Percentiles rank a stretch among this genome's conserved stretches.
These are phyloP conservation scores for Benincasa hispida DNA, from an alignment of 306 rosid genomes.

Conservation along the genomic window DNA sequence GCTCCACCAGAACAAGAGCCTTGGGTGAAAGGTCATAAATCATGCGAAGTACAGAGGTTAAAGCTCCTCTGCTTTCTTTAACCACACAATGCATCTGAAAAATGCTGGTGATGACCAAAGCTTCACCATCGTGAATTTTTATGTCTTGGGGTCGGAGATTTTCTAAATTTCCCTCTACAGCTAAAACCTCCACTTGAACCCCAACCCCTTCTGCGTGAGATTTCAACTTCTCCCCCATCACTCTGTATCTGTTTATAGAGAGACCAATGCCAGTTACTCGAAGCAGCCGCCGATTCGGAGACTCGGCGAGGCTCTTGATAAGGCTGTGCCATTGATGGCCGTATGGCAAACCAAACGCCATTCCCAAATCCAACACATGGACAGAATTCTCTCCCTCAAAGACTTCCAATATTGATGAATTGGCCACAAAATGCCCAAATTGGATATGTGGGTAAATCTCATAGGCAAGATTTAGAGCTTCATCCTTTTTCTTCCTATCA, in stretches of 20 bases:
- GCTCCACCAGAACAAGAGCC: constrained; percentile 58
- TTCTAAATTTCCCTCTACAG: constrained; percentile 50
- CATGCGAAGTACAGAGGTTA: constrained; percentile 61
- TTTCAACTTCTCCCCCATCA: constrained; percentile 50
- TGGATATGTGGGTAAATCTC: constrained; percentile 67
- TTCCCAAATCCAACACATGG: constrained; percentile 73
- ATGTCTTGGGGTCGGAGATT: constrained; percentile 38
- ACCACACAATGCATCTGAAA: constrained; percentile 83
- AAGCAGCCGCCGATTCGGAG: constrained; percentile 15
- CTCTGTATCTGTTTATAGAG: constrained; percentile 21
- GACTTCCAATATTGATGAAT: constrained; percentile 75
- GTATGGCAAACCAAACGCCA: constrained; percentile 55
- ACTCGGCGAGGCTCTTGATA: constrained; percentile 35
- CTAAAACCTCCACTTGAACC: constrained; percentile 33
- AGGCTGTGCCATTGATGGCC: constrained; percentile 73
- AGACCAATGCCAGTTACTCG: constrained; percentile 58
- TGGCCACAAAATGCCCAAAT: constrained; percentile 81
- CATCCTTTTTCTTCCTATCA: constrained; percentile 47
- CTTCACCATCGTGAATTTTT: constrained; percentile 36
- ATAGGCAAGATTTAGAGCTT: constrained; percentile 58
- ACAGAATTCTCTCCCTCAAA: constrained; percentile 81
- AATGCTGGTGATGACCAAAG: constrained; percentile 61
- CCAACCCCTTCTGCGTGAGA: constrained; percentile 34
- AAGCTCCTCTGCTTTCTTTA: constrained; percentile 79
- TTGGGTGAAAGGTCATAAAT: constrained; percentile 56